Evolutionary conservation across 2,329 filamentous ascomycete genomes (phyloP).

Genomic region (Monosporascus sp.): DNA sequence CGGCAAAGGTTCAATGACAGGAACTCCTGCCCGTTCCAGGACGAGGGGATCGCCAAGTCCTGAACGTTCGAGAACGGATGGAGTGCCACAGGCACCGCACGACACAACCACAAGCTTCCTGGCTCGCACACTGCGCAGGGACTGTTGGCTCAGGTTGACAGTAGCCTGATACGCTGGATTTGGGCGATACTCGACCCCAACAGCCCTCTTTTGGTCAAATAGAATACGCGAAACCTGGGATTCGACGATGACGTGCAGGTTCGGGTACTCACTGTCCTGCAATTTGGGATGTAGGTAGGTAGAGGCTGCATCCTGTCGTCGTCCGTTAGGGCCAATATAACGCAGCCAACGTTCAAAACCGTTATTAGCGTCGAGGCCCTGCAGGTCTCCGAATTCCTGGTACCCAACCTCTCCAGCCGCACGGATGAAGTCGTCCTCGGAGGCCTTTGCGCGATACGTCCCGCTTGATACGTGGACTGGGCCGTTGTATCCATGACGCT

Average conservation of each 20-base stretch:
- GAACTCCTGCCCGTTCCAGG: slow-evolving; percentile 27
- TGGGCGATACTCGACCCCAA: slow-evolving; percentile 2
- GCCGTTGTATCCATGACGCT: slow-evolving; percentile 46
- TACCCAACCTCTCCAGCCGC: slow-evolving; percentile 42
- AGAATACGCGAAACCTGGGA: slow-evolving; percentile 33
- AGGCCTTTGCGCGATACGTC: not conserved
- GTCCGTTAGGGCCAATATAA: slow-evolving; percentile 30
- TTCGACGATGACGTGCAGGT: slow-evolving; percentile 47
- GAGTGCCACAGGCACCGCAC: slow-evolving; percentile 34
- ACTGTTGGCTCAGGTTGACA: not conserved
- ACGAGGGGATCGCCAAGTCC: slow-evolving; percentile 39
- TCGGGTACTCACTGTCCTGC: slow-evolving; percentile 34
- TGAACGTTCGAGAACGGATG: slow-evolving; percentile 43
- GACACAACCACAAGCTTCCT: slow-evolving; percentile 36
- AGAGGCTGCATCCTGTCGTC: slow-evolving; percentile 45
- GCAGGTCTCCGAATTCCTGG: slow-evolving; percentile 44
- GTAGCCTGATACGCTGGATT: not conserved
- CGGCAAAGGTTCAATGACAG: slow-evolving; percentile 32
- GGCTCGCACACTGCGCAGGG: slow-evolving; percentile 28
- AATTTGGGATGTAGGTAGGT: slow-evolving; percentile 45
- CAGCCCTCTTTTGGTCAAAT: not conserved
- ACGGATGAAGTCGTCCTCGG: slow-evolving; percentile 43
- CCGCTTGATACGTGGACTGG: slow-evolving; percentile 23
- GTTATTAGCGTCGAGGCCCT: slow-evolving; percentile 36
- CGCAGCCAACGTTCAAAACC: slow-evolving; percentile 8